Evolutionary conservation across 2,329 filamentous ascomycete genomes (phyloP).

Genomic region (Metarhizium robertsii): DNA sequence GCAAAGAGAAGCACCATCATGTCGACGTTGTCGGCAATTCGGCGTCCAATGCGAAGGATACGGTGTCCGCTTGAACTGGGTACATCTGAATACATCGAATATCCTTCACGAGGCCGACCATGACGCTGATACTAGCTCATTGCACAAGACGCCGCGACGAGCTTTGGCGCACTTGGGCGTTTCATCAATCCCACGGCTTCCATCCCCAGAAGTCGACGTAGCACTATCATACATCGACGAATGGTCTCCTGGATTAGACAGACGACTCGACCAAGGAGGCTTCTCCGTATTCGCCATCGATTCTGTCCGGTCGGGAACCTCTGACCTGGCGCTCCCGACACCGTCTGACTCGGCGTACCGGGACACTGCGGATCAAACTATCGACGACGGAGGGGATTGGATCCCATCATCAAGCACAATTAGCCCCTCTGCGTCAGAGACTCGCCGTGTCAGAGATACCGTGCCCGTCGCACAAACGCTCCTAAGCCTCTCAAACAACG

Average conservation of each 20-base stretch:
- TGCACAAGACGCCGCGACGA: background rate
- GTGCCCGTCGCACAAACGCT: background rate
- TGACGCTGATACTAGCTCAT: background rate
- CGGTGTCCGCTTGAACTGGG: slow-evolving; percentile 11
- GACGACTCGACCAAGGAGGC: background rate
- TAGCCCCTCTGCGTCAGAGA: background rate
- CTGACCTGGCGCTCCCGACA: background rate
- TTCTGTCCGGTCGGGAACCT: background rate
- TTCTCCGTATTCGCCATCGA: background rate
- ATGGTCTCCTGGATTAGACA: background rate
- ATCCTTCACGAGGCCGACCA: background rate
- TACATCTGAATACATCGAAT: slow-evolving; percentile 3
- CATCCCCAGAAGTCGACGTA: slow-evolving; percentile 4
- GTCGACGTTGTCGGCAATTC: slow-evolving; percentile 7
- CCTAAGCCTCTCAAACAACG: background rate
- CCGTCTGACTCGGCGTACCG: background rate
- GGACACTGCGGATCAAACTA: background rate
- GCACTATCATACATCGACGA: slow-evolving; percentile 8
- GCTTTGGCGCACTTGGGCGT: background rate
- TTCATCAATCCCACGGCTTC: background rate
- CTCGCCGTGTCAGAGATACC: background rate
- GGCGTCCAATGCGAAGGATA: slow-evolving; percentile 13
- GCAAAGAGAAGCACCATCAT: slow-evolving; percentile 4
- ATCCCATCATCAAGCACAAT: background rate
- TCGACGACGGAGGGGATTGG: background rate